Evolutionary conservation across 1,139 yeast species (phyloP).

Genomic region (Yamadazyma diospyri): DNA sequence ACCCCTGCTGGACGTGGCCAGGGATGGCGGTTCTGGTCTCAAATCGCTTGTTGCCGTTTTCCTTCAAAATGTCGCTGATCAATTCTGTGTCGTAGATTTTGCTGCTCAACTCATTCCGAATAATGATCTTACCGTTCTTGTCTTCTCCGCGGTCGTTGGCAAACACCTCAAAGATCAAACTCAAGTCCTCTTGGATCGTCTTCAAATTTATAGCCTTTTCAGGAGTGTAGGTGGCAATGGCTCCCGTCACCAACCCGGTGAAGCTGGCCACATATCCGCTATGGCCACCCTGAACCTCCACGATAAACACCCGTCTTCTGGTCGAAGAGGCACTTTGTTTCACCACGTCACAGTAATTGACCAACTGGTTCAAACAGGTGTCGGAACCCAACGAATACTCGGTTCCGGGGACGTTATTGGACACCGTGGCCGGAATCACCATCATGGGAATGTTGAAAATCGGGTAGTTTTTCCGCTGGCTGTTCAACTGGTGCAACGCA

Average conservation of each 20-base stretch:
- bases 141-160: constrained; percentile 57
- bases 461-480: constrained; percentile 72
- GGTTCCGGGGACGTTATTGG: constrained; percentile 82
- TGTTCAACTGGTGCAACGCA: constrained; percentile 75
- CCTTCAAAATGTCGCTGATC: constrained; percentile 77
- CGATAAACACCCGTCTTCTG: constrained; percentile 72
- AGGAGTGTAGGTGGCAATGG: constrained; percentile 74
- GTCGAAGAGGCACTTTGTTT: constrained; percentile 79
- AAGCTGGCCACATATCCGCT: constrained; percentile 75
- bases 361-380: constrained; percentile 72
- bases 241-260: constrained; percentile 68
- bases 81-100: constrained; percentile 76
- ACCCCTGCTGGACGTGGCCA: constrained; percentile 91
- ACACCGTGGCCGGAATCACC: constrained; percentile 86
- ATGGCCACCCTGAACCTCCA: constrained; percentile 86
- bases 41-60: constrained; percentile 71
- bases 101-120: constrained; percentile 85
- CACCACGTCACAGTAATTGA: constrained; percentile 74
- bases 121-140: constrained; percentile 75
- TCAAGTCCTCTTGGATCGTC: constrained; percentile 64
- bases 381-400: constrained; percentile 78
- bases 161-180: constrained; percentile 44
- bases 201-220: constrained; percentile 73
- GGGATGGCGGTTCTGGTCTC: constrained; percentile 96
- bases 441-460: constrained; percentile 93